Base-by-base conservation (phyloP, 768 basidiomycete species). In the Epithele typhae region DNA sequence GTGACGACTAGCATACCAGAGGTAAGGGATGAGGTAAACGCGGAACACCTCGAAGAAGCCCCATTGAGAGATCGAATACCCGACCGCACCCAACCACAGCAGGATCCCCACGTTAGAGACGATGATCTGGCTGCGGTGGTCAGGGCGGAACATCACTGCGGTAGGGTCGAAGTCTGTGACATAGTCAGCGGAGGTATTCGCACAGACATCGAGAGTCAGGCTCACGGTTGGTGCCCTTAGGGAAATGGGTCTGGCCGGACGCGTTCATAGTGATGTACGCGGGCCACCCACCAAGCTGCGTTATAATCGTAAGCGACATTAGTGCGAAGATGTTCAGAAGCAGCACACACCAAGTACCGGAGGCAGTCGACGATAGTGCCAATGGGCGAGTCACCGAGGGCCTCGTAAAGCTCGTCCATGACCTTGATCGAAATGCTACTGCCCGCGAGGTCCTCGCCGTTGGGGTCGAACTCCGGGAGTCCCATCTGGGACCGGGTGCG, bases 371-470 rank as follows among this genome's bases (percentile, higher is more conserved):
- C 49, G 22, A 77, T 63, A 32, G 86, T 79, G 52, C 78, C 82
- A 34, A 96, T 73, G 15, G 95, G 95, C 8, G 92, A 90, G 67
- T 98, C 95, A 37, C 89, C 90, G 35, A 97, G 66, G 33, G 94
- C 89, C 48, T 97, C 95, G 70, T 74, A 78, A 3, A 94, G 66
- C 59, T 89, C 87, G 48, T 74, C 73, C 68, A 78, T 79, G 41
- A 89, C 77, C 53, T 85, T 79, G 37, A 79, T 73, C 11, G 78
- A 64, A 6, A 91, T 78, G 45, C 76, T 79, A 11, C 80, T 74
- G 30, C 88, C 90, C 39, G 73, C 63, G 27, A 76, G 59, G 53
- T 84, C 80, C 62, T 87, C 87, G 37, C 78, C 66, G n/a, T 77
- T 70, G 10, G 81, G 76, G 59, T 93, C 73, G 55, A 92, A 73